A percentile compares a stretch with the other conserved stretches of the same genome.
Evolutionary conservation across 768 basidiomycete species (phyloP).

Genomic region (Harrya chromipes): DNA sequence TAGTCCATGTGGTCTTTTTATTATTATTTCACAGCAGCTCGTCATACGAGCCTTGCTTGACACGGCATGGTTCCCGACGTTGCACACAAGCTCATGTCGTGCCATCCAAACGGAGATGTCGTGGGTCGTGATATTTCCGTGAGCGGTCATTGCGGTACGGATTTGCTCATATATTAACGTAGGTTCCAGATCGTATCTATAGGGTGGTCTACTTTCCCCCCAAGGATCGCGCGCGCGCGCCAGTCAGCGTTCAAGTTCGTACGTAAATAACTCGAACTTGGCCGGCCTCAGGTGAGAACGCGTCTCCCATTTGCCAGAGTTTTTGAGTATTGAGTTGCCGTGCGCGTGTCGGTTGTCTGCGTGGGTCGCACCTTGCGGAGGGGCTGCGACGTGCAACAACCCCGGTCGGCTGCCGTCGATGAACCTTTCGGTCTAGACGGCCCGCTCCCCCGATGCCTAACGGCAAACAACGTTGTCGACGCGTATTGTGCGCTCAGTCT

Average conservation of each 20-base stretch:
- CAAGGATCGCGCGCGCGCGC: not conserved
- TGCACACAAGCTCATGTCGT: too few species aligned
- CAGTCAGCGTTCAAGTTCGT: conserved; percentile 15
- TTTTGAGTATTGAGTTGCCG: conserved; percentile 21
- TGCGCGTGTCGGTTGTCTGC: too few species aligned
- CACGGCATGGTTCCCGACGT: too few species aligned
- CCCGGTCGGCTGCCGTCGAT: too few species aligned
- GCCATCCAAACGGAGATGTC: conserved; percentile 9
- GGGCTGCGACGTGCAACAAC: too few species aligned
- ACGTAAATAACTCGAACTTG: conserved; percentile 22
- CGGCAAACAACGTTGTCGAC: conserved; percentile 6
- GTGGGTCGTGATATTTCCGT: conserved; percentile 24
- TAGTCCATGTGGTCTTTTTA: conserved; percentile 1
- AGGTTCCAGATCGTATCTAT: conserved; percentile 22
- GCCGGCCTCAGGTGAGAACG: conserved; percentile 21
- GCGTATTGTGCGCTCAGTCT: conserved; percentile 1
- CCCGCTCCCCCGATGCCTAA: conserved; percentile 9
- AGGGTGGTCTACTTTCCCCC: conserved; percentile 13
- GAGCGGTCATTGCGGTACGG: conserved; percentile 27
- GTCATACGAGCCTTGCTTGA: conserved; percentile 17
- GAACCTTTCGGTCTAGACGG: conserved; percentile 4
- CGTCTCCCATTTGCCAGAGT: conserved; percentile 7
- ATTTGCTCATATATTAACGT: conserved; percentile 22
- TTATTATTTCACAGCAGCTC: conserved; percentile 6
- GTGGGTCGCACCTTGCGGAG: too few species aligned